A percentile compares a stretch with the other conserved stretches of the same genome.
phyloP scores from a whole-genome alignment of 2,329 filamentous ascomycete species.

The Hypoxylon sp. region DNA sequence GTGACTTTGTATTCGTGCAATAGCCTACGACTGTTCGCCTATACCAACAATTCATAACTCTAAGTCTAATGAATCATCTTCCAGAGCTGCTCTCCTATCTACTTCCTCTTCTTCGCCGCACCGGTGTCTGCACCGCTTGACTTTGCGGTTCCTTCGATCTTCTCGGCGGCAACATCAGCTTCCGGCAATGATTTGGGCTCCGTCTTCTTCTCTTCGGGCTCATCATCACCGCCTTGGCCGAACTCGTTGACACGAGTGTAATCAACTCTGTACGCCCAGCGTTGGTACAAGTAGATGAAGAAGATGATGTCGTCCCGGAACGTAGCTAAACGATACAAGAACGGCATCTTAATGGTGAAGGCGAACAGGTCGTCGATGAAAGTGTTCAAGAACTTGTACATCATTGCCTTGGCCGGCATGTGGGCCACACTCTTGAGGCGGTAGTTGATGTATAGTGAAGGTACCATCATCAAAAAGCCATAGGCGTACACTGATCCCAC shows the following conservation, averaged over 20 bases:
- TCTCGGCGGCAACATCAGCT: slow-evolving; percentile 46
- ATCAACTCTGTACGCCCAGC: slow-evolving; percentile 92
- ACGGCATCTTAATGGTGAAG: slow-evolving; percentile 99
- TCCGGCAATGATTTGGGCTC: slow-evolving; percentile 57
- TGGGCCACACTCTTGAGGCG: slow-evolving; percentile 94
- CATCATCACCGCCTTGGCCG: slow-evolving; percentile 96
- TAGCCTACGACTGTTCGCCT: slow-evolving; percentile 2
- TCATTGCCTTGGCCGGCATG: slow-evolving; percentile 97
- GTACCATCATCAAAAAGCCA: slow-evolving; percentile 99
- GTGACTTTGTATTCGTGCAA: neutral
- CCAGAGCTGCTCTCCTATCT: slow-evolving; percentile 21
- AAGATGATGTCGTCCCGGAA: slow-evolving; percentile 97
- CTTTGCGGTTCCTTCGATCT: slow-evolving; percentile 59
- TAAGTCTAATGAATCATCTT: slow-evolving; percentile 3
- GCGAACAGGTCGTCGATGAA: slow-evolving; percentile 99
- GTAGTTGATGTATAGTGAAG: slow-evolving; percentile 98
- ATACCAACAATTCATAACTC: slow-evolving; percentile 10
- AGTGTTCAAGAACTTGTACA: slow-evolving; percentile 98
- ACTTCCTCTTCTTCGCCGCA: slow-evolving; percentile 65
- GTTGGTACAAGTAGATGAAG: slow-evolving; percentile 97
- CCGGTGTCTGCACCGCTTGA: slow-evolving; percentile 66
- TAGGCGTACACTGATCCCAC: slow-evolving; percentile 98
- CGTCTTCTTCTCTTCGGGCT: slow-evolving; percentile 65
- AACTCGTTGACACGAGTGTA: slow-evolving; percentile 97
- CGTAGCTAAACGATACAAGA: slow-evolving; percentile 91